Evolutionary conservation across 179 eudicot species (phyloP).

Genomic region (Corrigiola litoralis): DNA sequence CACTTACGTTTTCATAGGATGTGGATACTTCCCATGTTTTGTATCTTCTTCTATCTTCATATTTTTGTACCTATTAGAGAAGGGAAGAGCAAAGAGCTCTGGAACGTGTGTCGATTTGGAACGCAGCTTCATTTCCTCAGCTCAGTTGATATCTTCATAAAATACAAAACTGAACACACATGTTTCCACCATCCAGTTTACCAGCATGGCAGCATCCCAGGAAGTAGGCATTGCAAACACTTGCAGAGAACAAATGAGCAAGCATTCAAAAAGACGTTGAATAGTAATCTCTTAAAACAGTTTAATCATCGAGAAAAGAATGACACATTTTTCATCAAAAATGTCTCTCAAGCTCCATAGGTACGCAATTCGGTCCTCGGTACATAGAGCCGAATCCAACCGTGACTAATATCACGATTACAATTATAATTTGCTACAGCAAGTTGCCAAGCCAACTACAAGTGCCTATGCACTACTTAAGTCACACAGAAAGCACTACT

Average conservation of each 20-base stretch:
- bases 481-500: too few relatives aligned
- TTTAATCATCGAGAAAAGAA: too few relatives aligned
- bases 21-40: conserved; percentile 11
- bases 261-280: not conserved
- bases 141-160: not conserved
- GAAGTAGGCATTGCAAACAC: not conserved
- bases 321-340: too few relatives aligned
- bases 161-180: not conserved
- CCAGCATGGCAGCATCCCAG: conserved; percentile 5
- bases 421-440: too few relatives aligned
- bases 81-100: not conserved
- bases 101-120: conserved; percentile 25
- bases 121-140: conserved; percentile 12
- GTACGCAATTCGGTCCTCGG: too few relatives aligned
- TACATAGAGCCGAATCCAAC: too few relatives aligned
- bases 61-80: conserved; percentile 13
- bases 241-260: not conserved
- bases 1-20: conserved; percentile 3
- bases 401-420: too few relatives aligned
- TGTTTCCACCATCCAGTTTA: not conserved
- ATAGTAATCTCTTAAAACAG: not conserved
- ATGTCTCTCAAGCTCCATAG: too few relatives aligned
- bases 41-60: conserved; percentile 6
- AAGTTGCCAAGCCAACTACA: too few relatives aligned
- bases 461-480: too few relatives aligned